phyloP scores from a whole-genome alignment of 768 basidiomycete species.

The Nidularia sp. region DNA sequence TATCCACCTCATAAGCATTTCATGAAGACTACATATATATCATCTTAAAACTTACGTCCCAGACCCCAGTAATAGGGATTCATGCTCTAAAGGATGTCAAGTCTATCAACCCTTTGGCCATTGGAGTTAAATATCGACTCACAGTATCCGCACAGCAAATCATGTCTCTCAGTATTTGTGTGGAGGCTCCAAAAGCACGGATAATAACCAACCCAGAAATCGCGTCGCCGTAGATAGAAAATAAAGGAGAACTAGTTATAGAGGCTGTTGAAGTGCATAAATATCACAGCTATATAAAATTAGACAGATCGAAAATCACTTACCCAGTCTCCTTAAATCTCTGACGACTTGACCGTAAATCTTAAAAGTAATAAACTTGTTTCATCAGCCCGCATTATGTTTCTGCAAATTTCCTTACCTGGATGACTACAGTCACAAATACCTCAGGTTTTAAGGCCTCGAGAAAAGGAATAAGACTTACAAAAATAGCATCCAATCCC shows the following conservation, averaged over 20 bases:
- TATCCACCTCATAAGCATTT: too few relatives aligned
- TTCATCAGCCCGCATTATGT: too few relatives aligned
- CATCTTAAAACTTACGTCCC: constrained; percentile 48
- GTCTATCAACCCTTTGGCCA: neutral
- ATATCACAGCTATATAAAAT: neutral
- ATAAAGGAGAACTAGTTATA: constrained; percentile 33
- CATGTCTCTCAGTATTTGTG: constrained; percentile 85
- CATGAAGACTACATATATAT: too few relatives aligned
- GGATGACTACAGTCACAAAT: neutral
- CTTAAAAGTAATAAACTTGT: constrained; percentile 1
- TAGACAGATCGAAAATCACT: neutral
- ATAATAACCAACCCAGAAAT: constrained; percentile 44
- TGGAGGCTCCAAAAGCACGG: constrained; percentile 85
- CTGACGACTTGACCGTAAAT: constrained; percentile 82
- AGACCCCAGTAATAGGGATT: constrained; percentile 91
- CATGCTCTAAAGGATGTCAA: constrained; percentile 30
- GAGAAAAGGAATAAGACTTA: neutral
- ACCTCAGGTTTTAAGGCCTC: neutral
- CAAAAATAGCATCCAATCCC: neutral
- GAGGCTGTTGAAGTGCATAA: constrained; percentile 17
- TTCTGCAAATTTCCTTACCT: too few relatives aligned
- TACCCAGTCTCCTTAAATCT: constrained; percentile 45
- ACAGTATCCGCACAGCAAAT: constrained; percentile 78
- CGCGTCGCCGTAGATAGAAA: constrained; percentile 41
- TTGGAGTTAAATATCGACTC: constrained; percentile 15